Conservation (phyloP, 148 eudicot species). For the Bassia scoparia region DNA sequence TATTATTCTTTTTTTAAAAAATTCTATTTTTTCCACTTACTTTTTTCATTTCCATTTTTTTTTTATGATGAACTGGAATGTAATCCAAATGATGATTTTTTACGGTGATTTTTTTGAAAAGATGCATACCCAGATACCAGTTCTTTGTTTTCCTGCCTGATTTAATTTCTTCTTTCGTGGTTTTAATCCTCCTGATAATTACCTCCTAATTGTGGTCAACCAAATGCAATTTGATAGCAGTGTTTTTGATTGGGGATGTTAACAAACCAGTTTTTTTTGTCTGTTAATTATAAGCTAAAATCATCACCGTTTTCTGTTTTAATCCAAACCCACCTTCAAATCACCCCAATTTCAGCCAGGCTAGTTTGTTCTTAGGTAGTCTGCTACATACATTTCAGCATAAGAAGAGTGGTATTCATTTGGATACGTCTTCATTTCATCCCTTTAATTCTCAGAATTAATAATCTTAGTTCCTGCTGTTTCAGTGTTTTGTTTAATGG, state of each 20-base stretch:
- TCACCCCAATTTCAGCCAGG: slow-evolving; percentile 44
- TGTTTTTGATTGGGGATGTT: slow-evolving; percentile 56
- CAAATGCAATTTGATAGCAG: slow-evolving; percentile 41
- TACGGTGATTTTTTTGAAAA: neutral
- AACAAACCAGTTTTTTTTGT: slow-evolving; percentile 37
- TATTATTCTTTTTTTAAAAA: too few relatives aligned
- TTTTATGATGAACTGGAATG: neutral
- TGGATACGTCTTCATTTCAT: slow-evolving; percentile 81
- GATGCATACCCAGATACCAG: slow-evolving; percentile 11
- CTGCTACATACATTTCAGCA: slow-evolving; percentile 47
- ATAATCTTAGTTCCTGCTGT: slow-evolving; percentile 45
- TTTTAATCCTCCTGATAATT: slow-evolving; percentile 43
- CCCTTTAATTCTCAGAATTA: slow-evolving; percentile 51
- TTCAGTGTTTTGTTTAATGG: slow-evolving; percentile 74
- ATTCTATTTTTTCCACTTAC: too few relatives aligned
- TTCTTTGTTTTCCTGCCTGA: slow-evolving; percentile 2
- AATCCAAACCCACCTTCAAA: slow-evolving; percentile 43
- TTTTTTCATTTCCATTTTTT: too few relatives aligned
- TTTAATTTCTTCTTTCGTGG: slow-evolving; percentile 6
- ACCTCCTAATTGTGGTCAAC: slow-evolving; percentile 64
- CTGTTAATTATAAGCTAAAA: slow-evolving; percentile 37
- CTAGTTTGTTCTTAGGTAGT: slow-evolving; percentile 58
- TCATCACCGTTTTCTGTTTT: slow-evolving; percentile 37
- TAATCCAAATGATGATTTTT: slow-evolving; percentile 10
- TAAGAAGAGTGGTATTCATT: slow-evolving; percentile 55